These are phyloP conservation scores for Apiospora rasikravindrae DNA, from an alignment of 2,329 filamentous ascomycete species.

Conservation along the genomic window DNA sequence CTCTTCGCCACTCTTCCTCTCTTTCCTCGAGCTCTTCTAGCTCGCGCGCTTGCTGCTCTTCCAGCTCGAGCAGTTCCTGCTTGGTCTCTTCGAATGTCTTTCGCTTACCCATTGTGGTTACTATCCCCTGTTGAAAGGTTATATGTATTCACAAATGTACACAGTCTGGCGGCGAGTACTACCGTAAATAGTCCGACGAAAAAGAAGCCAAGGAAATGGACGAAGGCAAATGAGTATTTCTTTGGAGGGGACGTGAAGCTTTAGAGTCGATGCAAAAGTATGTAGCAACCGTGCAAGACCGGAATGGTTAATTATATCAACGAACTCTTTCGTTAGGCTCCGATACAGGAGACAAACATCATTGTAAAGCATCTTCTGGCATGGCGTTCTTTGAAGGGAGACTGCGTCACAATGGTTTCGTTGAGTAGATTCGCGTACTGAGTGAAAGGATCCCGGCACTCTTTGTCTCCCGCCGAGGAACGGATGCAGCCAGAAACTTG, in stretches of 20 bases:
- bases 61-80: background rate
- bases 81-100: background rate
- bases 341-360: background rate
- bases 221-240: background rate
- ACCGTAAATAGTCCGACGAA: background rate
- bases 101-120: no score
- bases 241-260: background rate
- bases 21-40: background rate
- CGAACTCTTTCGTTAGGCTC: background rate
- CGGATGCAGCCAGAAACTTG: background rate
- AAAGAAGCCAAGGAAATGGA: background rate
- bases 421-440: background rate
- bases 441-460: background rate
- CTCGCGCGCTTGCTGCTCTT: background rate
- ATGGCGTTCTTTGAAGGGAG: background rate
- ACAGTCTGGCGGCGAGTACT: background rate
- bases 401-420: background rate
- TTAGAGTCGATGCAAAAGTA: no score
- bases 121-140: background rate
- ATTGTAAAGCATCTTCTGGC: background rate
- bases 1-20: no score
- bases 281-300: background rate
- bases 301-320: background rate
- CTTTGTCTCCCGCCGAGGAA: slow-evolving; percentile 2
- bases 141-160: background rate